Conservation (phyloP, 352 stramenopile species). For the Phytophthora europaea region DNA sequence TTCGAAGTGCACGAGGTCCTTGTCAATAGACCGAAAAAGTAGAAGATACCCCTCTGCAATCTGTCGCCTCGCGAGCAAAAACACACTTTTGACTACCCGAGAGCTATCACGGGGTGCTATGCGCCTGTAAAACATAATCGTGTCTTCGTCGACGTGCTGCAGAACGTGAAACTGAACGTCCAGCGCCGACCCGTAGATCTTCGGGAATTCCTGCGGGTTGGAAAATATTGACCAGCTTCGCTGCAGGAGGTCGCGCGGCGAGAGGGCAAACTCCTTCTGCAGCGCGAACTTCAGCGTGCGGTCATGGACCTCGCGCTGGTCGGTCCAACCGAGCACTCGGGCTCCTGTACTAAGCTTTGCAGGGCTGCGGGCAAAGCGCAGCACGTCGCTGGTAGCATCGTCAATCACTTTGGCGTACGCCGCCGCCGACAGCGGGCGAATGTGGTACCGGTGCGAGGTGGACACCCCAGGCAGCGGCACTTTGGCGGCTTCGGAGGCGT, state of each 20-base stretch:
- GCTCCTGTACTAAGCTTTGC: conserved; percentile 60
- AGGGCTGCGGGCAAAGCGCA: conserved; percentile 53
- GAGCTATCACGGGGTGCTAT: conserved; percentile 43
- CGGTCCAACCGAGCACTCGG: conserved; percentile 71
- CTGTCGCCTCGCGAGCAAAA: conserved; percentile 66
- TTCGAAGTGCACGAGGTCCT: conserved; percentile 55
- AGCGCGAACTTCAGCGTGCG: conserved; percentile 69
- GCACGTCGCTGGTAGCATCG: conserved; percentile 55
- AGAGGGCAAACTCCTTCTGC: conserved; percentile 62
- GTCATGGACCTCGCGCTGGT: conserved; percentile 61
- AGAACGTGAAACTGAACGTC: conserved; percentile 58
- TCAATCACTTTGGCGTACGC: conserved; percentile 62
- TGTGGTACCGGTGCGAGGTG: conserved; percentile 38
- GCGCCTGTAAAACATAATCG: conserved; percentile 65
- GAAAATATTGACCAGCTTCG: conserved; percentile 73
- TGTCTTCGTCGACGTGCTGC: conserved; percentile 64
- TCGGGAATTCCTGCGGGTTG: conserved; percentile 48
- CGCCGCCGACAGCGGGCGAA: conserved; percentile 41
- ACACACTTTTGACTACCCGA: conserved; percentile 62
- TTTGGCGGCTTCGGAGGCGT: conserved; percentile 47
- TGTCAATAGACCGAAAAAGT: conserved; percentile 70
- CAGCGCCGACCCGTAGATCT: conserved; percentile 59
- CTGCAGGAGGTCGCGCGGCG: conserved; percentile 52
- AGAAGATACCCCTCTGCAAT: conserved; percentile 70
- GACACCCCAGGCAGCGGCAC: conserved; percentile 20